Base-by-base conservation (phyloP, 2,329 filamentous ascomycete species). In the Pestalotiopsis sp. region DNA sequence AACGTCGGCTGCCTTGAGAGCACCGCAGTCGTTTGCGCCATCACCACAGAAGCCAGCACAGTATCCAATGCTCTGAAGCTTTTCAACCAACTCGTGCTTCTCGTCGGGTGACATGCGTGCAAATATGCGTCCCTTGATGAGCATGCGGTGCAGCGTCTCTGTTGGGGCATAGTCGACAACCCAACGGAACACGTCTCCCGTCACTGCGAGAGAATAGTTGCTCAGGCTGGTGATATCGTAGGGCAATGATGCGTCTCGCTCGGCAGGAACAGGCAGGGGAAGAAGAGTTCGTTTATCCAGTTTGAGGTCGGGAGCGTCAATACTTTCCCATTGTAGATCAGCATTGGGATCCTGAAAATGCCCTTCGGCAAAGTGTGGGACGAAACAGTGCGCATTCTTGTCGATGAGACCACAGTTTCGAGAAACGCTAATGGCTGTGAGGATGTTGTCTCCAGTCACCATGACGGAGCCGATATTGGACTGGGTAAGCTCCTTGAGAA, bases 21-120 rank as follows among this genome's bases (percentile, higher is more conserved):
- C 97, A 72, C 95, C 96, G 74, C 96, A 99, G 79, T 99, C 96
- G 77, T 99, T 99, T 31, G 96, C 96, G 55, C 96, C 96, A 78
- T 99, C 96, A 59, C 96, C 96, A 76, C 96, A 99, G 81, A 99
- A 99, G 36, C 96, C 96, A 73, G 91, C 93, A 74, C 93, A 97
- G 79, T 98, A 99, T 78, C 95, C 95, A 72, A 99, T 94, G 74
- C 93, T 95, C 79, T 99, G 97, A 3, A 99, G 86, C 79, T 98
- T 99, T 79, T 98, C 96, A 2, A 99, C 94, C 2, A 99, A 85
- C 79, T 99, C 97, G 77, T 98, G 95, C 79, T 99, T 99, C 80
- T 99, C 96, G 77, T 99, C 97, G 0, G 96, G 97, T 1, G 95
- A 98, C 96, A 99, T 99, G 74, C 96, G 92, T 3, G 96, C 97